Percentiles rank a stretch among this genome's conserved stretches.
Evolutionary conservation across 129 eudicot genomes (phyloP).

Genomic region (Daucus carota): DNA sequence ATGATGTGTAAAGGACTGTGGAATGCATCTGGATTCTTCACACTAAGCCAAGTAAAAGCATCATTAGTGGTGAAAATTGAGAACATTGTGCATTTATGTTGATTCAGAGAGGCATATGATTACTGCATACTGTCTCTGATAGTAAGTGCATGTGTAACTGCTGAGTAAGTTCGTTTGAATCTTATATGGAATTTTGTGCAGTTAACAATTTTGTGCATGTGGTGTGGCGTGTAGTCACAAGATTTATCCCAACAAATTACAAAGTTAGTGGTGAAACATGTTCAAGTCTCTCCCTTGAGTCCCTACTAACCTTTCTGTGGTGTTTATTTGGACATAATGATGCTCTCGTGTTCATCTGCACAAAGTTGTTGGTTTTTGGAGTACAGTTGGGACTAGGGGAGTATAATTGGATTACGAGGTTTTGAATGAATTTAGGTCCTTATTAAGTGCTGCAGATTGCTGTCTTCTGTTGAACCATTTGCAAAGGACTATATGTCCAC

Average conservation of each 20-base stretch:
- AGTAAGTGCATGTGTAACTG: neutral
- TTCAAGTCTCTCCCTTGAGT: too few relatives aligned
- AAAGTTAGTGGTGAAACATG: neutral
- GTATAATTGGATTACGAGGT: neutral
- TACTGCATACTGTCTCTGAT: neutral
- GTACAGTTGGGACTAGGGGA: too few relatives aligned
- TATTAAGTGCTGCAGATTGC: neutral
- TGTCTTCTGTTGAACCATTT: too few relatives aligned
- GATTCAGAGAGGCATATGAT: neutral
- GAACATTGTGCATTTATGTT: neutral
- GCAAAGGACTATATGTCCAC: neutral
- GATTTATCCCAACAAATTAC: neutral
- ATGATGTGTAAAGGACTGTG: neutral
- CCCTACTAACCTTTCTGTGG: too few relatives aligned
- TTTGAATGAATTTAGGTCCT: too few relatives aligned
- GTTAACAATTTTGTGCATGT: neutral
- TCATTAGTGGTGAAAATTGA: neutral
- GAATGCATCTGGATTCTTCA: neutral
- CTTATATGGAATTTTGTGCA: neutral
- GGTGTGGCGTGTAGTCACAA: neutral
- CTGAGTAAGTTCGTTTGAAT: neutral
- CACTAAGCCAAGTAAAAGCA: neutral
- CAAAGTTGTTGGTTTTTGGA: too few relatives aligned
- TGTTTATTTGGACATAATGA: too few relatives aligned
- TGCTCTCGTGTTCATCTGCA: too few relatives aligned